Conservation (phyloP, 805 yeast genomes). For the Kodamaea hsintzibuensis region DNA sequence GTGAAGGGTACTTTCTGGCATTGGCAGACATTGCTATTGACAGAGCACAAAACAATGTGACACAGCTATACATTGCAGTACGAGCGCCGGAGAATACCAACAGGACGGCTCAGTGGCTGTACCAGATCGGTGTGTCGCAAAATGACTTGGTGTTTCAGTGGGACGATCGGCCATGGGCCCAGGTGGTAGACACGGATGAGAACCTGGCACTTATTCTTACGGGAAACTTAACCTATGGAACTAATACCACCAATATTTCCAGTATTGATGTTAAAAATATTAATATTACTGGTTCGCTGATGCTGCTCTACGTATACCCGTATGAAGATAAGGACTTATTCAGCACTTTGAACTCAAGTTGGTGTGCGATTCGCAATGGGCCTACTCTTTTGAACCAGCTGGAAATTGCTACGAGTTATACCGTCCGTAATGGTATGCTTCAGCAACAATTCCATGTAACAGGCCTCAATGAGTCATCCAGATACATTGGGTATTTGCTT, state of each 20-base stretch:
- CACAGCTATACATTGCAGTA: slow-evolving; percentile 38
- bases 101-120: slow-evolving; percentile 50
- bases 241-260: not conserved
- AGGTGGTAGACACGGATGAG: slow-evolving; percentile 69
- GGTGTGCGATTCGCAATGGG: slow-evolving; percentile 70
- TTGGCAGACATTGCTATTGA: slow-evolving; percentile 34
- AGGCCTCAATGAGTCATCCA: slow-evolving; percentile 60
- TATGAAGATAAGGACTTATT: slow-evolving; percentile 37
- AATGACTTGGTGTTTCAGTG: slow-evolving; percentile 66
- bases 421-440: slow-evolving; percentile 47
- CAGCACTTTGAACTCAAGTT: slow-evolving; percentile 49
- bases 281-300: slow-evolving; percentile 30
- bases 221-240: slow-evolving; percentile 39
- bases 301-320: slow-evolving; percentile 50
- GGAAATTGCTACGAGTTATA: slow-evolving; percentile 33
- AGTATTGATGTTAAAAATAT: slow-evolving; percentile 22
- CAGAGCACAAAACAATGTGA: slow-evolving; percentile 1
- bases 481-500: slow-evolving; percentile 65
- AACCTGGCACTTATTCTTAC: slow-evolving; percentile 66
- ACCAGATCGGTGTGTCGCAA: slow-evolving; percentile 66
- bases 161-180: slow-evolving; percentile 58
- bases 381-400: slow-evolving; percentile 33
- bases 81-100: slow-evolving; percentile 43
- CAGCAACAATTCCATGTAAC: slow-evolving; percentile 63
- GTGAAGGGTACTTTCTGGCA: slow-evolving; percentile 41